Percentiles rank a stretch among this genome's conserved stretches.
Conservation (phyloP, 345 rosid genomes). For the Geranium brycei region DNA sequence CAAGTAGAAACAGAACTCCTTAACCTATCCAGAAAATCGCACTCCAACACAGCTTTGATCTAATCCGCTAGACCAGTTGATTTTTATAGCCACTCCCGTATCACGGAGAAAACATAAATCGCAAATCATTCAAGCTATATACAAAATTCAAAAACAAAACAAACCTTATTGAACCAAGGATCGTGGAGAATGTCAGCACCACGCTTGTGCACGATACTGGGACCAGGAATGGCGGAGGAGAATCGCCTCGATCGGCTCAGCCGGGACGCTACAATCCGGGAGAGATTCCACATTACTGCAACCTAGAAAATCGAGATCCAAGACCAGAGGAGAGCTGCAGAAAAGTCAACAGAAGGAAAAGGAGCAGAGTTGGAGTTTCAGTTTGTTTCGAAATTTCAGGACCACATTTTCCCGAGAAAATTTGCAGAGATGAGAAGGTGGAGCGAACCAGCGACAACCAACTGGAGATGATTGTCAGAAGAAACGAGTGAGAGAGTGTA, state of each 20-base stretch:
- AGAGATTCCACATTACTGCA: conserved; percentile 51
- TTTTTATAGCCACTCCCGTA: neutral
- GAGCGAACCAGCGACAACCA: neutral
- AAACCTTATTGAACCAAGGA: conserved; percentile 98
- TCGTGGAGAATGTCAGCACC: conserved; percentile 97
- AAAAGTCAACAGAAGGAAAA: neutral
- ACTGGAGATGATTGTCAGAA: neutral
- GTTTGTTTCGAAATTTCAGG: neutral
- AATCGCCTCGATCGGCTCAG: conserved; percentile 45
- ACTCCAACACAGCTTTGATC: neutral
- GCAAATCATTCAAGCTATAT: neutral
- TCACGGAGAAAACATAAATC: neutral
- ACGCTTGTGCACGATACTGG: conserved; percentile 89
- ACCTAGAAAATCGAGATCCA: neutral
- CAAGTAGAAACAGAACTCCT: neutral
- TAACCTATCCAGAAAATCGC: neutral
- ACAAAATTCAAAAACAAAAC: neutral
- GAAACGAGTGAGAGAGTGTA: conserved; percentile 6
- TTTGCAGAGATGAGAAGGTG: neutral
- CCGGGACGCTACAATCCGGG: conserved; percentile 31
- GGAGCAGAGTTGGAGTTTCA: neutral
- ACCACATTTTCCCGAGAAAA: neutral
- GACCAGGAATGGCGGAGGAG: conserved; percentile 76
- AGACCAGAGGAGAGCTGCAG: neutral
- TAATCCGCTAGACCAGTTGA: too few species aligned